Conservation (phyloP, 768 basidiomycete genomes). For the Cystobasidium ongulense region DNA sequence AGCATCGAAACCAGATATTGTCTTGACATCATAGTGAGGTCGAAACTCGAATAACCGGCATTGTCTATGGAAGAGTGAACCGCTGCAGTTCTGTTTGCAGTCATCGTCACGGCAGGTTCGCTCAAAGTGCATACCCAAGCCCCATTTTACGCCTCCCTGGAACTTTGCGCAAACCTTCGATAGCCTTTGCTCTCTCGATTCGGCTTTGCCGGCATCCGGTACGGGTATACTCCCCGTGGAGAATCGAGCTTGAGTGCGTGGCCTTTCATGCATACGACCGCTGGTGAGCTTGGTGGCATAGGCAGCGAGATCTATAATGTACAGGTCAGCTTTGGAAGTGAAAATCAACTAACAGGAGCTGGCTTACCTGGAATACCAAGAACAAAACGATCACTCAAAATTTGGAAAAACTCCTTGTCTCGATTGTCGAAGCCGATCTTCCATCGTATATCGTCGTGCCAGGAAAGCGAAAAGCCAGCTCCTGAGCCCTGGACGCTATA, state of each 20-base stretch:
- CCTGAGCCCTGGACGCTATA: constrained; percentile 61
- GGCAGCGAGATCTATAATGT: constrained; percentile 33
- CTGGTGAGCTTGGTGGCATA: constrained; percentile 45
- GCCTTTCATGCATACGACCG: constrained; percentile 33
- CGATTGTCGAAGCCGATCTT: constrained; percentile 62
- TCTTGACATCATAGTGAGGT: constrained; percentile 64
- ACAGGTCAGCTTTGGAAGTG: not conserved
- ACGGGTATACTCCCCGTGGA: not conserved
- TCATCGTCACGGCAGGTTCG: constrained; percentile 62
- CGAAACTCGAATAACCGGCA: constrained; percentile 73
- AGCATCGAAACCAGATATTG: constrained; percentile 32
- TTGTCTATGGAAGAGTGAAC: constrained; percentile 61
- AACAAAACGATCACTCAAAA: constrained; percentile 67
- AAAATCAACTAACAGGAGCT: constrained; percentile 50
- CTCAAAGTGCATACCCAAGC: constrained; percentile 73
- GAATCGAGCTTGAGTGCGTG: not conserved
- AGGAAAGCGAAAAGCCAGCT: constrained; percentile 78
- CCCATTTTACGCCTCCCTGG: constrained; percentile 74
- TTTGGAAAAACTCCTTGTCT: constrained; percentile 70
- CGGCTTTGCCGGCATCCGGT: constrained; percentile 30
- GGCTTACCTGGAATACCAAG: constrained; percentile 62
- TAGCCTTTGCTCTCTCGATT: constrained; percentile 38
- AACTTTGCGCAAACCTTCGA: constrained; percentile 75
- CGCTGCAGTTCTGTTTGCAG: constrained; percentile 48
- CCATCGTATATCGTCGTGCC: constrained; percentile 66